A percentile compares a stretch with the other conserved stretches of the same genome.
These are phyloP conservation scores for Xerocomus nothofagi DNA, from an alignment of 1,284 basidiomycete genomes.

Conservation along the genomic window DNA sequence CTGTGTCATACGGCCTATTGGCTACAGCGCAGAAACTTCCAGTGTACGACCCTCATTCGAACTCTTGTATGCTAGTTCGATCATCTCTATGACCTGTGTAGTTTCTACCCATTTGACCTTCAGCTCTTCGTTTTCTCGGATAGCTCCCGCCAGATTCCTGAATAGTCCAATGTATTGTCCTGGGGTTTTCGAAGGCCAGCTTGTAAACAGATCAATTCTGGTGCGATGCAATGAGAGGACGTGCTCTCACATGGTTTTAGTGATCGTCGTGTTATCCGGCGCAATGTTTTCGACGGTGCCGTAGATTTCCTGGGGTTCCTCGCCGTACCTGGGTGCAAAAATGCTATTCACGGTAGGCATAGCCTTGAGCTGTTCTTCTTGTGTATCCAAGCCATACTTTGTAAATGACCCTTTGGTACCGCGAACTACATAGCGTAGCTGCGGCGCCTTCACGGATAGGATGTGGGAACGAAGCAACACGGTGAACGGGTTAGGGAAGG, in stretches of 20 bases:
- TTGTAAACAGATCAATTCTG: slow-evolving; percentile 30
- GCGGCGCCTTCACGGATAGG: slow-evolving; percentile 63
- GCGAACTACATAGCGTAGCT: slow-evolving; percentile 69
- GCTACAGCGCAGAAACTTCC: slow-evolving; percentile 31
- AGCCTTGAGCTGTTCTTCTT: slow-evolving; percentile 69
- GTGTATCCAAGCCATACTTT: slow-evolving; percentile 78
- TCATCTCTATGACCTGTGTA: slow-evolving; percentile 67
- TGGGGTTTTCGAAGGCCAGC: slow-evolving; percentile 63
- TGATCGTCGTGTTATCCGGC: slow-evolving; percentile 46
- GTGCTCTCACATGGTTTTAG: slow-evolving; percentile 46
- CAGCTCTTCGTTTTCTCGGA: slow-evolving; percentile 52
- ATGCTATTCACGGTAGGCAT: slow-evolving; percentile 52
- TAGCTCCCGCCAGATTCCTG: slow-evolving; percentile 62
- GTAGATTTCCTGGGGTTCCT: slow-evolving; percentile 60
- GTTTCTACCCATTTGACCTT: slow-evolving; percentile 73
- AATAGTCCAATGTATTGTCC: slow-evolving; percentile 65
- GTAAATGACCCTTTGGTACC: slow-evolving; percentile 71
- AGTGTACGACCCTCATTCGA: slow-evolving; percentile 57
- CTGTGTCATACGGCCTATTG: not conserved
- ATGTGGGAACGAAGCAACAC: slow-evolving; percentile 70
- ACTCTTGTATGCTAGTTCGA: slow-evolving; percentile 69
- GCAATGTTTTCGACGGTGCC: slow-evolving; percentile 59
- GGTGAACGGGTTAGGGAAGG: slow-evolving; percentile 57
- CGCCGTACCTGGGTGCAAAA: slow-evolving; percentile 47
- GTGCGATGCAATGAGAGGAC: not conserved